Percentiles rank a stretch among this genome's conserved stretches.
Conservation (phyloP, 371 early-diverging fungal species). For the Mortierella sp. region DNA sequence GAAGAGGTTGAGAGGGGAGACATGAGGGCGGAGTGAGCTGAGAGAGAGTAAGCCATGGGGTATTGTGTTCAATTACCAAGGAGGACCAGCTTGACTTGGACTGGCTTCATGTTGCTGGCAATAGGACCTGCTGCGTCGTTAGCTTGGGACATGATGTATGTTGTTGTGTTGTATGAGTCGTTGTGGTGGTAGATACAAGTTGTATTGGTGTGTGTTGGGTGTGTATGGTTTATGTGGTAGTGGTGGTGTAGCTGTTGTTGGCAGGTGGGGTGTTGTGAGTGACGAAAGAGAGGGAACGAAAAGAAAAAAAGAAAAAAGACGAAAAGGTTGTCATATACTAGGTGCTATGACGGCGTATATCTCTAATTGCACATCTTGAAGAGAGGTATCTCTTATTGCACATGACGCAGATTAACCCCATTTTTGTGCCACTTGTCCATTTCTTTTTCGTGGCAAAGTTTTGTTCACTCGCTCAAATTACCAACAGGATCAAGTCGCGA, state of each 20-base stretch:
- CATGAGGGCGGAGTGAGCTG: neutral
- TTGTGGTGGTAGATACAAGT: neutral
- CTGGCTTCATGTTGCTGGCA: conserved; percentile 63
- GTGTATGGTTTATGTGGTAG: neutral
- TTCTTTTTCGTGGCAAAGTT: neutral
- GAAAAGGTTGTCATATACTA: neutral
- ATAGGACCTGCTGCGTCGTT: conserved; percentile 39
- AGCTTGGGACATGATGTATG: conserved; percentile 39
- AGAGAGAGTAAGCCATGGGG: neutral
- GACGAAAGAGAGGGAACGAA: neutral
- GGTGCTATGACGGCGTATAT: neutral
- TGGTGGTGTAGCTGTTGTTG: conserved; percentile 9
- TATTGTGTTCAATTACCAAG: conserved; percentile 64
- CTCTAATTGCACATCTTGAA: conserved; percentile 13
- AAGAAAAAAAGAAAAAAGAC: neutral
- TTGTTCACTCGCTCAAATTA: too few relatives aligned
- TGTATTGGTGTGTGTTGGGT: neutral
- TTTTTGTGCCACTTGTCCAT: neutral
- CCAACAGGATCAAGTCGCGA: conserved; percentile 1
- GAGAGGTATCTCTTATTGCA: conserved; percentile 1
- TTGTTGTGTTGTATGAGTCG: neutral
- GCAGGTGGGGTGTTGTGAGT: neutral
- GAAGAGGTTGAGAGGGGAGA: neutral
- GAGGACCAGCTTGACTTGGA: conserved; percentile 77
- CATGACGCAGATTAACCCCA: neutral